phyloP scores from a whole-genome alignment of 192 early-diverging fungal genomes.

The Gryganskiella cystojenkinii region DNA sequence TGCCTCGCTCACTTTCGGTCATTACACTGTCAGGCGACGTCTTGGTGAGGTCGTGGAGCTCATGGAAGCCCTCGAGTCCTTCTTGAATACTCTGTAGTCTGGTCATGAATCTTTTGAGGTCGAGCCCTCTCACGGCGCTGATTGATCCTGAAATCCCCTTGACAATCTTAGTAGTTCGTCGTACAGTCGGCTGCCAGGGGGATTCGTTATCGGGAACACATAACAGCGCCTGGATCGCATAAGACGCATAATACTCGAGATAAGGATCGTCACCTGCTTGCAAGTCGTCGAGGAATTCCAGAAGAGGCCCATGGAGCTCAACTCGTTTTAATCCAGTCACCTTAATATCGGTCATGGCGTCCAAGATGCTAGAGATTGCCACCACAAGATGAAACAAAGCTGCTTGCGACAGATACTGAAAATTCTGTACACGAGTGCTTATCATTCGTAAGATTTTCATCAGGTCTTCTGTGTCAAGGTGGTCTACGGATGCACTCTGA shows the following conservation, averaged over 20 bases:
- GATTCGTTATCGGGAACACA: conserved; percentile 1
- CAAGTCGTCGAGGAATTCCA: background rate
- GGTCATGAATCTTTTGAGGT: background rate
- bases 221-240: conserved; percentile 5
- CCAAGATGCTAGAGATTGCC: background rate
- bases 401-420: background rate
- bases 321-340: background rate
- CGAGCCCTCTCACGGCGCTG: background rate
- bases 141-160: background rate
- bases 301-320: background rate
- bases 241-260: conserved; percentile 1
- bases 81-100: background rate
- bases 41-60: background rate
- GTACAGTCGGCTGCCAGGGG: background rate
- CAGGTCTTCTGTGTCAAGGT: conserved; percentile 1
- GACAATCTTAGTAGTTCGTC: background rate
- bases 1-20: conserved; percentile 1
- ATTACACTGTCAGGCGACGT: background rate
- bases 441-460: background rate
- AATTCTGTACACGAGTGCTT: background rate
- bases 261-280: conserved; percentile 1
- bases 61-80: background rate
- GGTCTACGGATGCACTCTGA: background rate
- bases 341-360: conserved; percentile 6
- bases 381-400: background rate